Base-by-base conservation (phyloP, 2,329 filamentous ascomycete species). In the Botrytis sinoallii region DNA sequence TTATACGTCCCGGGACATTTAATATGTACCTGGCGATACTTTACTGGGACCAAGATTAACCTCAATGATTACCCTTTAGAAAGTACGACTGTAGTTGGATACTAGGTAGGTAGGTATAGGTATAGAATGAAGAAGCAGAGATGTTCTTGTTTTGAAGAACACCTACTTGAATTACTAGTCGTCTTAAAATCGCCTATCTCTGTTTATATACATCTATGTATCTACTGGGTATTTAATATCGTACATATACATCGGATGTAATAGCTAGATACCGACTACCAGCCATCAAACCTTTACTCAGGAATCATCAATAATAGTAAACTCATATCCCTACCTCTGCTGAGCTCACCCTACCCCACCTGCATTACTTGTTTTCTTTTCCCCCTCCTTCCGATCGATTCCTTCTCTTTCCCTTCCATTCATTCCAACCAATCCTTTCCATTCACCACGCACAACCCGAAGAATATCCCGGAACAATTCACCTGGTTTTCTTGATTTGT, bases 351-450 rank as follows among this genome's bases (percentile, higher is more conserved):
- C 7, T 40, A 57, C 66, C 55, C 67, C 52, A 61, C 42, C 64
- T 67, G 32, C 32, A 48, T 38, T 38, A 48, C 44, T 20, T 64
- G 60, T 42, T 64, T 57, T 69, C 52, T n/a, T 25, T 46, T 46
- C 18, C 38, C 29, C 68, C 57, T 63, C 57, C 69, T 63, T 71
- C 57, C 57, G n/a, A 71, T 64, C 25, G 57, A 48, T 71, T 61
- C 69, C 69, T 64, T 64, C 44, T 71, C 44, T 52, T 61, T 64
- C 69, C 69, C 69, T 64, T 71, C 42, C 10, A 29, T 4, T 22
- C 32, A 48, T 5, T 52, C 52, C 16, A 64, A 10, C 69, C 69
- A 71, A 71, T 71, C 16, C 57, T 25, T 29, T 38, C 32, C 22
- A 16, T 20, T n/a, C 40, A 42, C 40, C 10, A 40, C 40, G 2